Evolutionary conservation across 2,329 filamentous ascomycete species (phyloP).

Genomic region (Coniella lustricola): DNA sequence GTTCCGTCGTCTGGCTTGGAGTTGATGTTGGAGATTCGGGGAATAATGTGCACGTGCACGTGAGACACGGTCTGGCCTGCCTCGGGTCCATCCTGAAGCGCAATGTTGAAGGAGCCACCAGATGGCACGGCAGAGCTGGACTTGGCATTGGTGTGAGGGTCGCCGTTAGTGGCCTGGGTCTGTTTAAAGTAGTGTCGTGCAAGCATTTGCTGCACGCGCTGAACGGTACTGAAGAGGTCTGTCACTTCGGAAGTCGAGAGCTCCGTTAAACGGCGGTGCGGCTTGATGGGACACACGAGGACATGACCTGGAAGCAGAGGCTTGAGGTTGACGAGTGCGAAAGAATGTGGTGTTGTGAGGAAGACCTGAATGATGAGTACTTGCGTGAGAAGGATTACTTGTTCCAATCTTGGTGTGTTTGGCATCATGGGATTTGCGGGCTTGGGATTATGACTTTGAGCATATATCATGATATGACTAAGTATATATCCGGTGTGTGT

Average conservation of each 20-base stretch:
- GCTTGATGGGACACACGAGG: conserved; percentile 70
- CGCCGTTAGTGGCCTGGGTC: conserved; percentile 2
- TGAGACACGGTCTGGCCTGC: conserved; percentile 93
- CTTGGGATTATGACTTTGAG: too few relatives aligned
- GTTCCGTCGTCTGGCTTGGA: conserved; percentile 26
- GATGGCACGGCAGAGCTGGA: not conserved
- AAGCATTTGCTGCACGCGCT: conserved; percentile 73
- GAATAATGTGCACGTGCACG: conserved; percentile 89
- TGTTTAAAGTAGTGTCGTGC: conserved; percentile 45
- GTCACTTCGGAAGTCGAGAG: conserved; percentile 62
- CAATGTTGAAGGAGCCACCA: conserved; percentile 74
- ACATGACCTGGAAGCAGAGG: conserved; percentile 90
- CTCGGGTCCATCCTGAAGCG: conserved; percentile 85
- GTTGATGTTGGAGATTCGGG: conserved; percentile 54
- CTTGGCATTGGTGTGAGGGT: not conserved
- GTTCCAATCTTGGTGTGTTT: not conserved
- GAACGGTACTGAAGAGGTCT: conserved; percentile 84
- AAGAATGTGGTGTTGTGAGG: conserved; percentile 69
- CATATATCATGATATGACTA: too few relatives aligned
- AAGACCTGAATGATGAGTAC: conserved; percentile 64
- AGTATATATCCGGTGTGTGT: too few relatives aligned
- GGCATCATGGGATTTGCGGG: not conserved
- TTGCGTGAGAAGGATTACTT: conserved; percentile 4
- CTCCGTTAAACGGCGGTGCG: conserved; percentile 67
- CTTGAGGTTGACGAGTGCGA: conserved; percentile 91